These are phyloP conservation scores for Heliamphora ciliata DNA, from an alignment of 179 eudicot species.

Conservation along the genomic window DNA sequence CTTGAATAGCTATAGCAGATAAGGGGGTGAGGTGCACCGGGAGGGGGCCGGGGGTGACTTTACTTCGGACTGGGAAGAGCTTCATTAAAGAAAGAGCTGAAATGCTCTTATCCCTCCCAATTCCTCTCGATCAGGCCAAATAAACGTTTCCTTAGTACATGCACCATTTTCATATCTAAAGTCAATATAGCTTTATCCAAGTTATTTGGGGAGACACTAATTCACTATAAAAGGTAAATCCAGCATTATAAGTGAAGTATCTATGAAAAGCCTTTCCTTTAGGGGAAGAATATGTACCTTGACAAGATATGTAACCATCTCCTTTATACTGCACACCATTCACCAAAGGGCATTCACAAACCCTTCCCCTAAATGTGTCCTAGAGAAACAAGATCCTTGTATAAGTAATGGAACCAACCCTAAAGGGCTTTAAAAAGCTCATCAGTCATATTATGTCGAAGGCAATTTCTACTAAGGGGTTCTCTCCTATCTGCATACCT, in stretches of 20 bases:
- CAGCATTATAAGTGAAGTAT: background rate
- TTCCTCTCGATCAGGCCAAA: background rate
- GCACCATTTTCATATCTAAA: background rate
- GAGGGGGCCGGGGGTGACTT: too few relatives aligned
- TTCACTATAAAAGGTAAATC: background rate
- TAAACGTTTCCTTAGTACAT: background rate
- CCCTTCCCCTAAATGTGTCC: slow-evolving; percentile 77
- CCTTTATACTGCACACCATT: slow-evolving; percentile 64
- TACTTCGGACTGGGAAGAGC: too few relatives aligned
- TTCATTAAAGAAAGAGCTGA: too few relatives aligned
- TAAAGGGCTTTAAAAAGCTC: slow-evolving; percentile 7
- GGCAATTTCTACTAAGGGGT: background rate
- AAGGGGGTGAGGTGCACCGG: too few relatives aligned
- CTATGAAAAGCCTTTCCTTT: background rate
- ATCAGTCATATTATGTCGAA: background rate
- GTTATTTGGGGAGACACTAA: background rate
- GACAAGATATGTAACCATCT: slow-evolving; percentile 60
- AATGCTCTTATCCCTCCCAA: too few relatives aligned
- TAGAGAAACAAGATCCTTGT: slow-evolving; percentile 10
- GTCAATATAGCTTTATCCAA: too few relatives aligned
- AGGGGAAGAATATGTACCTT: slow-evolving; percentile 33
- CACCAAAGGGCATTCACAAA: slow-evolving; percentile 62
- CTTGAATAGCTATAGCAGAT: too few relatives aligned
- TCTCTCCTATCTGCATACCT: slow-evolving; percentile 29
- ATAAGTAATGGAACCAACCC: background rate